phyloP scores from a whole-genome alignment of 495 filamentous ascomycete species.

The Thozetella sp. region DNA sequence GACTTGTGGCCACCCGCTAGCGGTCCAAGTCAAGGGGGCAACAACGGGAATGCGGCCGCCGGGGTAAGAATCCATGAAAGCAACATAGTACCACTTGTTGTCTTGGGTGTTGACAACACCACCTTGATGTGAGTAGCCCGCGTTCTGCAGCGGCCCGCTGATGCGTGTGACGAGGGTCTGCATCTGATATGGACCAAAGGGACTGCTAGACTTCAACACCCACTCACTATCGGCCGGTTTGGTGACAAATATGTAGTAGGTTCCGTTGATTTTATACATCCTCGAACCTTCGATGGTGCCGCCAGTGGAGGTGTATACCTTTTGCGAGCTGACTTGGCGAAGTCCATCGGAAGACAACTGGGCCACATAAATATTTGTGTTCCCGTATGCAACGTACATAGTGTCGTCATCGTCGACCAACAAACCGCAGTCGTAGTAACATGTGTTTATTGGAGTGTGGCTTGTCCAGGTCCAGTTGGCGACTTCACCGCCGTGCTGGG shows the following conservation, averaged over 20 bases:
- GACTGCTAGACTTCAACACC: constrained; percentile 47
- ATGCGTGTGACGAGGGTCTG: constrained; percentile 36
- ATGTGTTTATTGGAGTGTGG: constrained; percentile 32
- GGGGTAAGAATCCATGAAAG: constrained; percentile 57
- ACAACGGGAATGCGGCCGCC: constrained; percentile 57
- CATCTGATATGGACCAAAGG: constrained; percentile 46
- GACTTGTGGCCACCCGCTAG: constrained; percentile 50
- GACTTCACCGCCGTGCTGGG: constrained; percentile 12
- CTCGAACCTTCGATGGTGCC: constrained; percentile 53
- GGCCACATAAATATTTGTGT: constrained; percentile 46
- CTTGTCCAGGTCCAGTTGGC: constrained; percentile 33
- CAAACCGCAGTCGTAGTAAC: constrained; percentile 62
- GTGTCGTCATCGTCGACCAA: constrained; percentile 56
- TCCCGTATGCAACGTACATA: constrained; percentile 60
- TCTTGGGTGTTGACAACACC: constrained; percentile 53
- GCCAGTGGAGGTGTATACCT: constrained; percentile 36
- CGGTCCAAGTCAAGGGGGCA: constrained; percentile 51
- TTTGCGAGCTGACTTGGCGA: constrained; percentile 38
- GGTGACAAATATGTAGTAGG: constrained; percentile 55
- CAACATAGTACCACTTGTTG: constrained; percentile 61
- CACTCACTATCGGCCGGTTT: constrained; percentile 43
- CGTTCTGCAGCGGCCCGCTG: constrained; percentile 37
- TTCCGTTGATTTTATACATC: constrained; percentile 56
- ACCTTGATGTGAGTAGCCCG: constrained; percentile 54
- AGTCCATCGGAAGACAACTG: constrained; percentile 49